Percentiles rank a stretch among this genome's conserved stretches.
These are phyloP conservation scores for Tylopilus plumbeoviolaceoides DNA, from an alignment of 768 basidiomycete species.

Conservation along the genomic window DNA sequence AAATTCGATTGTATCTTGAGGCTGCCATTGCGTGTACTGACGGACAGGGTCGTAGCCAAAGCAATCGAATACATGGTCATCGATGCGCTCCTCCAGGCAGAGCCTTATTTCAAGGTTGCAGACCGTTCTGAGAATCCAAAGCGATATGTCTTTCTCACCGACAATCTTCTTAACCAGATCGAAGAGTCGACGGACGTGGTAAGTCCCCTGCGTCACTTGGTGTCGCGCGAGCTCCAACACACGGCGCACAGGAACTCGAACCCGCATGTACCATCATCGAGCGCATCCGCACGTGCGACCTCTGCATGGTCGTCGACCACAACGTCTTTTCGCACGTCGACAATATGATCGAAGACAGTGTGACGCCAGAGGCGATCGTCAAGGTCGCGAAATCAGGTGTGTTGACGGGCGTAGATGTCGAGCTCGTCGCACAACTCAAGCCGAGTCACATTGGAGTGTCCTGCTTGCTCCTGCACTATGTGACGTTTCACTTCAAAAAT, in stretches of 20 bases:
- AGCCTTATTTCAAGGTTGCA: constrained; percentile 60
- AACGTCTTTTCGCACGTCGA: constrained; percentile 42
- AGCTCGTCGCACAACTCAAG: constrained; percentile 34
- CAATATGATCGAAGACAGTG: constrained; percentile 22
- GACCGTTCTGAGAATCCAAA: constrained; percentile 51
- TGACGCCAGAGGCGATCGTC: constrained; percentile 43
- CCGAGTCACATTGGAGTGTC: constrained; percentile 61
- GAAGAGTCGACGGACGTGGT: constrained; percentile 43
- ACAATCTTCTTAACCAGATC: constrained; percentile 59
- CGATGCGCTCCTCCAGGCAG: constrained; percentile 66
- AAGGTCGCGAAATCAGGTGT: constrained; percentile 33
- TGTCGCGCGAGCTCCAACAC: not conserved
- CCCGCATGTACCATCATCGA: constrained; percentile 56
- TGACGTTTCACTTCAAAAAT: constrained; percentile 72
- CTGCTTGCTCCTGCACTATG: constrained; percentile 66
- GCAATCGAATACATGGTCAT: constrained; percentile 85
- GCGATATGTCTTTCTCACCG: constrained; percentile 62
- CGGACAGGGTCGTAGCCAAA: constrained; percentile 42
- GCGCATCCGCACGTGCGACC: constrained; percentile 56
- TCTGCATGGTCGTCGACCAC: constrained; percentile 69
- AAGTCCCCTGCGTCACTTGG: not conserved
- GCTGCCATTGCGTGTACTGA: constrained; percentile 48
- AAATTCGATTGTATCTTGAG: constrained; percentile 83
- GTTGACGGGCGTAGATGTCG: constrained; percentile 23
- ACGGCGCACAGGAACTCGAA: constrained; percentile 53